Base-by-base conservation (phyloP, 1,139 yeast species). In the Blastobotrys petasosporus region DNA sequence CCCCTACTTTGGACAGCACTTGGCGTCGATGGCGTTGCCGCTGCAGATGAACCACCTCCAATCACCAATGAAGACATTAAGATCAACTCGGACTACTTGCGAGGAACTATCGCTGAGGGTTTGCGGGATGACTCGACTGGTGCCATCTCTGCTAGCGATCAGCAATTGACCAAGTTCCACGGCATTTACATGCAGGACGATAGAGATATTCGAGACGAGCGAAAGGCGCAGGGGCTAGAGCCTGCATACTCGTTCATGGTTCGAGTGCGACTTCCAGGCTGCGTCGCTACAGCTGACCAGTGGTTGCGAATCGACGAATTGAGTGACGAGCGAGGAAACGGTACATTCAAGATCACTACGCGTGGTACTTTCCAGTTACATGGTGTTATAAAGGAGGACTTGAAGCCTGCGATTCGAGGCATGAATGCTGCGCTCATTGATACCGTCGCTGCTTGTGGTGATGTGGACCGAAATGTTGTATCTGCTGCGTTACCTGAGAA, bases 171-270 rank as follows among this genome's bases (percentile, higher is more conserved):
- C 56, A 92, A 92, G 68, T 92, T 92, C 78, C 97, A 92, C 65
- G 98, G 98, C 69, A 88, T 90, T 56, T 92, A 92, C 67, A 88
- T 90, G 95, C 98, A 92, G 73, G 97, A 92, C 67, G 97, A 92
- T 65, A 86, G 98, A 70, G 98, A 92, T 68, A 74, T 92, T 49
- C 80, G 97, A 66, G 97, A 90, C 50, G 85, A 85, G 56, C 82
- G 97, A 63, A 90, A 88, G 69, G 77, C 86, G 41, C 85, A 85
- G 64, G 97, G 97, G 40, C 67, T 85, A 54, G 98, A 92, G 68
- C 97, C 98, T 20, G 95, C 95, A 42, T 92, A 86, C 65, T 77
- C 94, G 16, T 92, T 92, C 66, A 92, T 92, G 98, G 94, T 88
- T 16, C 85, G 98, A 70, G 88, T 86, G 46, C 82, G 98, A 69